Evolutionary conservation across 2,329 filamentous ascomycete genomes (phyloP).

Genomic region (Zymoseptoria pseudotritici): DNA sequence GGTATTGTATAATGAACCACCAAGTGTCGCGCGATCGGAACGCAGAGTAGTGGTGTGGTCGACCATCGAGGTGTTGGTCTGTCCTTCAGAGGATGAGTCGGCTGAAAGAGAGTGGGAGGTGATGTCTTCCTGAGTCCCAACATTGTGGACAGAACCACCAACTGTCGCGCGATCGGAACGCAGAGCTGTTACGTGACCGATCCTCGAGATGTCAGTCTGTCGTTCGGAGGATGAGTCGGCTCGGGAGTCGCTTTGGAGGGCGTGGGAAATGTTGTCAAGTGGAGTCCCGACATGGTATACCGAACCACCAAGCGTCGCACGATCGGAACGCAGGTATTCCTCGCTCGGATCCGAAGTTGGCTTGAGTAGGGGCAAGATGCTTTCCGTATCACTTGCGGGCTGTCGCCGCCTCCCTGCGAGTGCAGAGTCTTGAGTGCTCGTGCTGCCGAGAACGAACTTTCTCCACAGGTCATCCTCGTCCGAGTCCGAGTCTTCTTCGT

Average conservation of each 20-base stretch:
- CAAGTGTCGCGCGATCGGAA: not conserved
- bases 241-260: too few relatives aligned
- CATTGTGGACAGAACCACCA: not conserved
- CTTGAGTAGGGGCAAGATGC: constrained; percentile 1
- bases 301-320: constrained; percentile 8
- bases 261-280: too few relatives aligned
- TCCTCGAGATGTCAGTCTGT: too few relatives aligned
- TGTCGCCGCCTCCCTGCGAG: not conserved
- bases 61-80: too few relatives aligned
- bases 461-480: constrained; percentile 20
- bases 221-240: not conserved
- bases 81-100: not conserved
- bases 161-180: too few relatives aligned
- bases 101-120: not conserved
- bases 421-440: constrained; percentile 10
- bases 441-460: constrained; percentile 18
- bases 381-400: not conserved
- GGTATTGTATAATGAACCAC: not conserved
- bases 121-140: too few relatives aligned
- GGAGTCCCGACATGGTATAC: not conserved
- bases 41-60: too few relatives aligned
- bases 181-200: too few relatives aligned
- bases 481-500: not conserved
- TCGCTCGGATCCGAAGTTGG: not conserved
- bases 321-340: constrained; percentile 5